Base-by-base conservation (phyloP, 164 flowering plant genomes). In the Nymphaea colorata region DNA sequence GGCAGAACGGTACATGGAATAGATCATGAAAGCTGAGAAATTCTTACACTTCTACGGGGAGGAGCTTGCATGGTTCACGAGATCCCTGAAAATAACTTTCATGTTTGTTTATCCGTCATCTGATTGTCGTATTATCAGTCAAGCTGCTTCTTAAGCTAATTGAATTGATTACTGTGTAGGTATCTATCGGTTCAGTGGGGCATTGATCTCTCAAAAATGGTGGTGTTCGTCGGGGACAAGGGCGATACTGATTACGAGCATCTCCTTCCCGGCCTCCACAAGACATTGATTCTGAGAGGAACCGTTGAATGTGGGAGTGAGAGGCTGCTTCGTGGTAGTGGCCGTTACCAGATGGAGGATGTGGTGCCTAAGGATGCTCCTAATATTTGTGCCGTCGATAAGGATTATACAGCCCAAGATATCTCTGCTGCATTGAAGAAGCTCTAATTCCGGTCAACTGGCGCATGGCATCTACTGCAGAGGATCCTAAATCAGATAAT, bases 191-290 rank as follows among this genome's bases (percentile, higher is more conserved):
- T 89, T 6, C 72, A 80, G 51, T 89, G 95, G 97, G 91, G 87
- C 44, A 76, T 87, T 64, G 88, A 86, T 57, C 78, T 91, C 3
- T 78, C 91, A 45, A 82, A 86, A 61, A 66, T 83, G 72, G 82
- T 83, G 6, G 79, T 83, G 10, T 81, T 91, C 77, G 84, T 83
- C 41, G 95, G 95, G 5, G 91, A 84, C 55, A 80, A 61, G 64
- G 97, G 97, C 4, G 97, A 91, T 57, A 84, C 93, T 10, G 95
- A 91, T 57, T 78, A 81, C 65, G 93, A 91, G 67, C 79, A 78
- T 59, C 74, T 88, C 67, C 77, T 85, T 14, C 82, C 72, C 5
- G 97, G 97, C 51, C 79, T 83, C 47, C 89, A 85, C 76, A 91
- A 87, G 76, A 87, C 87, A 64, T 4, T 91, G 8, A 65, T 87